A percentile compares a stretch with the other conserved stretches of the same genome.
Evolutionary conservation across 805 yeast genomes (phyloP).

Genomic region (Yarrowia divulgata): DNA sequence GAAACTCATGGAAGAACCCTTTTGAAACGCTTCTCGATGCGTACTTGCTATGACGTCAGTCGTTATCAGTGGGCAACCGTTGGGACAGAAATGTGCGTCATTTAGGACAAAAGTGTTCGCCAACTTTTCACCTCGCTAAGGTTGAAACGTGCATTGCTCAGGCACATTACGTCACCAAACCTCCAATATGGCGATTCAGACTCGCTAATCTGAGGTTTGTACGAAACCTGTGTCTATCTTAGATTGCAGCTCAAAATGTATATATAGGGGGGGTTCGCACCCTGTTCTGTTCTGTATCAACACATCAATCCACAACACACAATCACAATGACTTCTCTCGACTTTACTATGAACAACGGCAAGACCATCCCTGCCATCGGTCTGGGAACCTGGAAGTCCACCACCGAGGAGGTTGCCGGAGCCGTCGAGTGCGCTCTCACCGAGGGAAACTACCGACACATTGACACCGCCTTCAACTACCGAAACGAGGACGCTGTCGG

Average conservation of each 20-base stretch:
- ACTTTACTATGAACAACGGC: constrained; percentile 63
- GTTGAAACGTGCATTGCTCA: neutral
- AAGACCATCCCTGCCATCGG: constrained; percentile 69
- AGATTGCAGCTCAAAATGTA: neutral
- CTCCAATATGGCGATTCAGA: constrained; percentile 18
- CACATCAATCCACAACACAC: neutral
- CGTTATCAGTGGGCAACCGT: neutral
- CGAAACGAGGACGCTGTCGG: constrained; percentile 75
- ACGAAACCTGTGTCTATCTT: neutral
- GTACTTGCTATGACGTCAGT: constrained; percentile 22
- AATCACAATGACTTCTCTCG: constrained; percentile 31
- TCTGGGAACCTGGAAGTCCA: constrained; percentile 69
- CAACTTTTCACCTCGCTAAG: neutral
- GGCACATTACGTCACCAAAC: constrained; percentile 31
- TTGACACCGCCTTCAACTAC: constrained; percentile 77
- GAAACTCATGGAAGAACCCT: neutral
- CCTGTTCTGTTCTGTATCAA: neutral
- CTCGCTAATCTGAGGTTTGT: constrained; percentile 15
- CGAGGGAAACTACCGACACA: constrained; percentile 70
- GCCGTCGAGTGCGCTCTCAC: constrained; percentile 58
- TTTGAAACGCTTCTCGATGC: neutral
- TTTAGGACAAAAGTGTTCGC: constrained; percentile 20
- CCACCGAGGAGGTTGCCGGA: constrained; percentile 55
- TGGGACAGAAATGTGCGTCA: constrained; percentile 25
- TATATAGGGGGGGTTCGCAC: constrained; percentile 1